These are phyloP conservation scores for Paracoccidioides lutzii DNA, from an alignment of 2,329 filamentous ascomycete species.

Conservation along the genomic window DNA sequence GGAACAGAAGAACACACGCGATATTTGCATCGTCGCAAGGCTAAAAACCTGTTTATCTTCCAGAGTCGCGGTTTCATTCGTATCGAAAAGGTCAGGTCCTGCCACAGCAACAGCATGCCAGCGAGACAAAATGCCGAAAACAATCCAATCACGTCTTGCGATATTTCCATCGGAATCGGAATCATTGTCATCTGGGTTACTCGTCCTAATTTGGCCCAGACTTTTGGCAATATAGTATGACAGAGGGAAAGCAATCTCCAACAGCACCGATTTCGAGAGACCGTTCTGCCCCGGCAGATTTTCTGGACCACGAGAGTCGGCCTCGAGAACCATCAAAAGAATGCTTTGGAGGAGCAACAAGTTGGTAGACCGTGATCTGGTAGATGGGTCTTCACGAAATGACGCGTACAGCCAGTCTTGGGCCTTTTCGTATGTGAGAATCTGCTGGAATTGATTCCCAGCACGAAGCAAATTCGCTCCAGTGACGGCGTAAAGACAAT, in stretches of 20 bases:
- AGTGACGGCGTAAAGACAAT: conserved; percentile 29
- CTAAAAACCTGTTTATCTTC: conserved; percentile 28
- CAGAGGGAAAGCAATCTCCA: conserved; percentile 28
- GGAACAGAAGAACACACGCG: conserved; percentile 20
- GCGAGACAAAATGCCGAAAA: conserved; percentile 26
- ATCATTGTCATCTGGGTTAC: conserved; percentile 21
- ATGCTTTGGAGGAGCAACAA: conserved; percentile 31
- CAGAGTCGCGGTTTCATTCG: conserved; percentile 25
- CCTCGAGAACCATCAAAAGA: conserved; percentile 31
- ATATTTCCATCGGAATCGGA: conserved; percentile 30
- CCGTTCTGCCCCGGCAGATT: conserved; percentile 30
- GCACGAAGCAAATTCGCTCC: conserved; percentile 25
- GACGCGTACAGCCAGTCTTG: conserved; percentile 28
- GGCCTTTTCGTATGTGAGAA: conserved; percentile 25
- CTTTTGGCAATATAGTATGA: conserved; percentile 28
- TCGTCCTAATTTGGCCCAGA: conserved; percentile 26
- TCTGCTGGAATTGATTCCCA: conserved; percentile 21
- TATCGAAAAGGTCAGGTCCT: conserved; percentile 26
- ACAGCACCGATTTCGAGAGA: conserved; percentile 27
- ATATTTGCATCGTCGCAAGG: conserved; percentile 24
- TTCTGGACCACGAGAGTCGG: conserved; percentile 30
- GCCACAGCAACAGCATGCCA: conserved; percentile 32
- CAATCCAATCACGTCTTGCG: conserved; percentile 29
- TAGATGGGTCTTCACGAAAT: conserved; percentile 24
- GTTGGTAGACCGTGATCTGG: conserved; percentile 25